Evolutionary conservation across 1,284 basidiomycete species (phyloP).

Genomic region (Tausonia pullulans): DNA sequence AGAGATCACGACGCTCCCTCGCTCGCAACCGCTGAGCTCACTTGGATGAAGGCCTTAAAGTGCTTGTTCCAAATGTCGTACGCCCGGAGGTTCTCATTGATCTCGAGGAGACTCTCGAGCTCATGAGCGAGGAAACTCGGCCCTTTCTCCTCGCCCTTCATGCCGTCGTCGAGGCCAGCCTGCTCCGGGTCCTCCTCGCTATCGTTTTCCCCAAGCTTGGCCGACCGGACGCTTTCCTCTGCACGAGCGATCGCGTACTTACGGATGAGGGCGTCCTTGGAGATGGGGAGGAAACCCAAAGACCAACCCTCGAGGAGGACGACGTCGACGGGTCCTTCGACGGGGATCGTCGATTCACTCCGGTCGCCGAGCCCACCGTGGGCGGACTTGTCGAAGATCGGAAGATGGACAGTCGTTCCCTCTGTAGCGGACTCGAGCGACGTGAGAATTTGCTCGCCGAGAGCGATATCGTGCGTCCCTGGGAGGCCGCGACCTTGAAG

Average conservation of each 20-base stretch:
- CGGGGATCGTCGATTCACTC: slow-evolving; percentile 17
- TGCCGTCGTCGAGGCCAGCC: too few relatives aligned
- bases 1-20: not conserved
- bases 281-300: slow-evolving; percentile 27
- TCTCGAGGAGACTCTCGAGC: slow-evolving; percentile 44
- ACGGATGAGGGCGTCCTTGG: not conserved
- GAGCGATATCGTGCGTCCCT: slow-evolving; percentile 68
- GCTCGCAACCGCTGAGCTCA: not conserved
- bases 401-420: slow-evolving; percentile 27
- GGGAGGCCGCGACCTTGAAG: slow-evolving; percentile 70
- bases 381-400: slow-evolving; percentile 77
- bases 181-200: not conserved
- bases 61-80: slow-evolving; percentile 55
- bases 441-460: slow-evolving; percentile 48
- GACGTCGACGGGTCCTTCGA: slow-evolving; percentile 53
- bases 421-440: slow-evolving; percentile 34
- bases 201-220: not conserved
- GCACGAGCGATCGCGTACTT: slow-evolving; percentile 26
- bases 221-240: not conserved
- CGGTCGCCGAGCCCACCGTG: slow-evolving; percentile 58
- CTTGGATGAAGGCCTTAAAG: slow-evolving; percentile 12
- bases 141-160: not conserved
- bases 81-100: slow-evolving; percentile 49
- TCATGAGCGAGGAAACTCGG: slow-evolving; percentile 20
- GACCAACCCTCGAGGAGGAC: slow-evolving; percentile 57